Base-by-base conservation (phyloP, 805 yeast species). In the Teunomyces kruisii region DNA sequence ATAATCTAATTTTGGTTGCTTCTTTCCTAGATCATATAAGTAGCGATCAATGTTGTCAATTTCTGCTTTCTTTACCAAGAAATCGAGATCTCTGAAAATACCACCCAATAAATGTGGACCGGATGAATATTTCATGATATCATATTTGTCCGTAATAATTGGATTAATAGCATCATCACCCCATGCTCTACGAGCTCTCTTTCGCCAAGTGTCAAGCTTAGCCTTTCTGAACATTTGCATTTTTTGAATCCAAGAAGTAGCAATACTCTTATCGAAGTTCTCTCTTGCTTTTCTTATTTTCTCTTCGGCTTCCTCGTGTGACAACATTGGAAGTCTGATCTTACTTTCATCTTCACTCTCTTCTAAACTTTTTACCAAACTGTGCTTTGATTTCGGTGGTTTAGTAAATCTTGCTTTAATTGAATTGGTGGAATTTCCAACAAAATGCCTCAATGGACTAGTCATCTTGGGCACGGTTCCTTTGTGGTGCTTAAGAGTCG, bases 1-100 rank as follows among this genome's bases (percentile, higher is more conserved):
- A 54, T 82, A 84, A 4, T 59, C 61, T 43, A 74, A 68, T 39
- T 63, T 71, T 0, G 89, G 88, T 46, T 81, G 80, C 1, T 77
- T 75, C 48, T 79, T 65, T 5, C 70, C 74, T 40, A 61, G 56
- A 0, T 60, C 58, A 36, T 55, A 52, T n/a, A 72, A 52, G 42
- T 70, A 72, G 27, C 67, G 51, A 42, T 71, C 69, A n/a, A 72
- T 48, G 45, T 72, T 68, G 3, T 51, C 54, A n/a, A 68, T 49
- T 9, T 53, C 43, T 1, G 72, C 60, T 30, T 54, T 52, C 19
- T 59, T 58, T 1, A 72, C 44, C 4, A 53, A 46, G 13, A 71
- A 47, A 44, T 70, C 68, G 19, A 70, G 50, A 27, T 64, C 61
- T 28, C 47, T 54, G 45, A 71, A 59, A 4, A 59, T 43, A 1